A percentile compares a stretch with the other conserved stretches of the same genome.
Evolutionary conservation across 2,329 filamentous ascomycete genomes (phyloP).

Genomic region (Cytospora leucostoma): DNA sequence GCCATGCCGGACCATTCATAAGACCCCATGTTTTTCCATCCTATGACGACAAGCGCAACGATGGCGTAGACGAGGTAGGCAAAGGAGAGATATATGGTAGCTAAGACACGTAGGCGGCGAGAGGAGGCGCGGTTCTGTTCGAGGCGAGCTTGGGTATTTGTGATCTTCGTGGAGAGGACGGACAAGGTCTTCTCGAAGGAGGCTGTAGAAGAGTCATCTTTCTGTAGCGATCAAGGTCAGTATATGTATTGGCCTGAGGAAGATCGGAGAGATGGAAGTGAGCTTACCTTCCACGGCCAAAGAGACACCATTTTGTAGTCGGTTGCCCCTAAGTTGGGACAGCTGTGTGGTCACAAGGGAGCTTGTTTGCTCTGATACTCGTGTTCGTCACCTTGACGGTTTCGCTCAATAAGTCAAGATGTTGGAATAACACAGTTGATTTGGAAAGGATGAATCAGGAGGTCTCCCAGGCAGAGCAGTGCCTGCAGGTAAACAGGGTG

Average conservation of each 20-base stretch:
- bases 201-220: constrained; percentile 80
- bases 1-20: constrained; percentile 77
- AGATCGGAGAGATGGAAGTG: background rate
- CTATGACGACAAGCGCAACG: constrained; percentile 80
- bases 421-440: background rate
- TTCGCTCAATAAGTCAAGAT: background rate
- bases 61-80: constrained; percentile 86
- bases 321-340: constrained; percentile 6
- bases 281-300: constrained; percentile 78
- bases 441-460: no score
- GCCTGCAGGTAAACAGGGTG: constrained; percentile 11
- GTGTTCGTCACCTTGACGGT: no score
- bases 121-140: constrained; percentile 72
- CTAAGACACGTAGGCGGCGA: constrained; percentile 79
- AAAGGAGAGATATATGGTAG: constrained; percentile 87
- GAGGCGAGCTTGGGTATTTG: constrained; percentile 69
- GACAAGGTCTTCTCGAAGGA: constrained; percentile 92
- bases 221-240: constrained; percentile 5
- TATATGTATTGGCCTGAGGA: constrained; percentile 3
- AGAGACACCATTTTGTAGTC: constrained; percentile 70
- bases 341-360: background rate
- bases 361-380: background rate
- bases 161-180: constrained; percentile 79
- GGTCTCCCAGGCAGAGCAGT: constrained; percentile 8
- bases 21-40: constrained; percentile 74